A percentile compares a stretch with the other conserved stretches of the same genome.
phyloP scores from a whole-genome alignment of 2,329 filamentous ascomycete genomes.

The Fusarium temperatum region DNA sequence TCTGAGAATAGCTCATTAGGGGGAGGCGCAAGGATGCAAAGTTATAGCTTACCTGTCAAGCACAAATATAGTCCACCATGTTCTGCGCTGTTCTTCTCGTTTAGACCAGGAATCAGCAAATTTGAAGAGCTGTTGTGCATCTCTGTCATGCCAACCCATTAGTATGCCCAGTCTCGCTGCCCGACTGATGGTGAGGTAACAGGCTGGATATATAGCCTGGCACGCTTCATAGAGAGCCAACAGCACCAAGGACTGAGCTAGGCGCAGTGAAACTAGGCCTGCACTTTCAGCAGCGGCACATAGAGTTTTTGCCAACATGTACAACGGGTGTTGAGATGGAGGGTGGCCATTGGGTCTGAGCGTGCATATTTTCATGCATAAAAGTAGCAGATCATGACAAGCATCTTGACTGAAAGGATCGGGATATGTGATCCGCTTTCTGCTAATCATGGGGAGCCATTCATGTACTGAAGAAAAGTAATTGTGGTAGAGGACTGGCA shows the following conservation, averaged over 20 bases:
- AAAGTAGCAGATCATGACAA: constrained; percentile 1
- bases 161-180: not conserved
- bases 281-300: constrained; percentile 1
- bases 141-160: not conserved
- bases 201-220: constrained; percentile 9
- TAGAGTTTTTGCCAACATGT: not conserved
- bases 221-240: constrained; percentile 1
- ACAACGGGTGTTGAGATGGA: not conserved
- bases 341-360: not conserved
- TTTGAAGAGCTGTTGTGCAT: constrained; percentile 4
- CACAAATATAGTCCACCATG: constrained; percentile 7
- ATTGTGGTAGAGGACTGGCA: not conserved
- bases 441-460: constrained; percentile 5
- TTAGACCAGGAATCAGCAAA: constrained; percentile 2
- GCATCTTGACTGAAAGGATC: constrained; percentile 4
- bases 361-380: constrained; percentile 10
- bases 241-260: not conserved
- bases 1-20: not conserved
- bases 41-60: not conserved
- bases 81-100: constrained; percentile 1
- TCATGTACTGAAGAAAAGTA: constrained; percentile 2
- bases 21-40: not conserved
- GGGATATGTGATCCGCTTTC: not conserved
- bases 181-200: constrained; percentile 1
- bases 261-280: not conserved